Conservation (phyloP, 768 basidiomycete species). For the Lyophyllum decastes region DNA sequence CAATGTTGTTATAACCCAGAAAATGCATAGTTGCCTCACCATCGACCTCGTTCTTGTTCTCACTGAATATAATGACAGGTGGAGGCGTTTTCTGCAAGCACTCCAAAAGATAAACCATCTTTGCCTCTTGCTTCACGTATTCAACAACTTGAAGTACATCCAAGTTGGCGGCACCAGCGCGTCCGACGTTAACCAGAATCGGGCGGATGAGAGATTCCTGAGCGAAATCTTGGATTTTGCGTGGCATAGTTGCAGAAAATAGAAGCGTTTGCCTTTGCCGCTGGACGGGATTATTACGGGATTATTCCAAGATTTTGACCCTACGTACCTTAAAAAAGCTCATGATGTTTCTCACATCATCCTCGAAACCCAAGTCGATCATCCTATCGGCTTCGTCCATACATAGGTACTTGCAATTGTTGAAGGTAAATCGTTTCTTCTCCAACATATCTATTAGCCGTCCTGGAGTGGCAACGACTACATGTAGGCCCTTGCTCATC, state of each 20-base stretch:
- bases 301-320: not conserved
- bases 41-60: conserved; percentile 99
- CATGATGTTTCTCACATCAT: conserved; percentile 98
- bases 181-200: conserved; percentile 94
- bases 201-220: conserved; percentile 95
- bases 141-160: conserved; percentile 97
- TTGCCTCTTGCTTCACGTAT: conserved; percentile 99
- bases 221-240: conserved; percentile 98
- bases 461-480: conserved; percentile 96
- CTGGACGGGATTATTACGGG: conserved; percentile 38
- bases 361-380: conserved; percentile 99
- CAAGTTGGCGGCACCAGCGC: conserved; percentile 96
- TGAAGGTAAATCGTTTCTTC: conserved; percentile 90
- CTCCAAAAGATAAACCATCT: conserved; percentile 98
- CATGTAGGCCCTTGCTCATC: conserved; percentile 87
- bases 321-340: conserved; percentile 89
- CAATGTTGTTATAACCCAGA: not conserved
- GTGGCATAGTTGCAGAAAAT: conserved; percentile 99
- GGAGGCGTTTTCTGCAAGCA: conserved; percentile 98
- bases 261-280: conserved; percentile 95
- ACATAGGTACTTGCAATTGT: conserved; percentile 93
- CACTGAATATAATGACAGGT: conserved; percentile 96
- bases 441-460: conserved; percentile 97
- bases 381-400: conserved; percentile 99
- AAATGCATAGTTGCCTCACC: conserved; percentile 50